These are phyloP conservation scores for Cryphonectria naterciae DNA, from an alignment of 2,329 filamentous ascomycete genomes.

Conservation along the genomic window DNA sequence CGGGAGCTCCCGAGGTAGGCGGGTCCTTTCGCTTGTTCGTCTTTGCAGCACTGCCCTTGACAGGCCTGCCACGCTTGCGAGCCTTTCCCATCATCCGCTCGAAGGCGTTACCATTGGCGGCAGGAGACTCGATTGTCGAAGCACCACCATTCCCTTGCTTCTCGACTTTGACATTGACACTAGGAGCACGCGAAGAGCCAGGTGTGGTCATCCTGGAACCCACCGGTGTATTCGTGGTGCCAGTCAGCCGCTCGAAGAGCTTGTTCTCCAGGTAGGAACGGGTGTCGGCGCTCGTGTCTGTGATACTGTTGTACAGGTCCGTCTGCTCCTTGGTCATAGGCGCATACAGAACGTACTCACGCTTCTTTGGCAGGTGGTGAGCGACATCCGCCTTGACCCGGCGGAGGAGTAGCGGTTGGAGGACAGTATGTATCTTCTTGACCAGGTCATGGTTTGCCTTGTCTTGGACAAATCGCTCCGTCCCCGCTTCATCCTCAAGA, in stretches of 20 bases:
- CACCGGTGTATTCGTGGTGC: constrained; percentile 50
- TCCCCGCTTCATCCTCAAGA: constrained; percentile 79
- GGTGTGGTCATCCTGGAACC: constrained; percentile 40
- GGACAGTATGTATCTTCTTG: constrained; percentile 86
- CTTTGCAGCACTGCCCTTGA: constrained; percentile 32
- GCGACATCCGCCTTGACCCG: constrained; percentile 94
- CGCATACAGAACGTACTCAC: constrained; percentile 94
- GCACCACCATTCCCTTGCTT: constrained; percentile 27
- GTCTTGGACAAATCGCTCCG: constrained; percentile 79
- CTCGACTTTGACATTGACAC: constrained; percentile 33
- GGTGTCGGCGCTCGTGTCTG: constrained; percentile 60
- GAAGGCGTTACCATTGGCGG: constrained; percentile 58
- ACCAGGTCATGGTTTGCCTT: constrained; percentile 77
- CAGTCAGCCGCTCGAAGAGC: constrained; percentile 66
- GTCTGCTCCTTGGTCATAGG: constrained; percentile 90
- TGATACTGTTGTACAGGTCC: constrained; percentile 77
- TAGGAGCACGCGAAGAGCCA: constrained; percentile 46
- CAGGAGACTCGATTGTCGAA: constrained; percentile 21
- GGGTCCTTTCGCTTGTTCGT: constrained; percentile 43
- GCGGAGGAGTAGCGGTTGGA: constrained; percentile 88
- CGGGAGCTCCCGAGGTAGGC: constrained; percentile 38
- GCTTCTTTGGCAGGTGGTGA: constrained; percentile 87
- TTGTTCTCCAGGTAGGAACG: constrained; percentile 84
- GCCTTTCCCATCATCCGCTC: constrained; percentile 56
- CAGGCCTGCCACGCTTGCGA: constrained; percentile 31